A percentile compares a stretch with the other conserved stretches of the same genome.
Evolutionary conservation across 371 early-diverging fungal genomes (phyloP).

Genomic region (Rhizopus microsporus): DNA sequence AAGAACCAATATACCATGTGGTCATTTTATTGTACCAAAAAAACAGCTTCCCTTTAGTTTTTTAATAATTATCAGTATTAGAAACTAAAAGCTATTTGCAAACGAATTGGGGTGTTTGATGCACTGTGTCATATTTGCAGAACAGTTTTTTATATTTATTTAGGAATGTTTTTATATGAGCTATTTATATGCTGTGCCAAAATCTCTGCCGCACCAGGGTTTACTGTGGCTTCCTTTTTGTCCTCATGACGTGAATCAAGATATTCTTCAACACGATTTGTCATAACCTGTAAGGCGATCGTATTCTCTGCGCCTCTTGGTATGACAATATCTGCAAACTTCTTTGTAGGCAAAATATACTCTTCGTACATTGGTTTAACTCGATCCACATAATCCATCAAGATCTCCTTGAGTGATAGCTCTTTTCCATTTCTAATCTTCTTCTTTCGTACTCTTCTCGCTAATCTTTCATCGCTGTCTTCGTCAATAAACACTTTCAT

Average conservation of each 20-base stretch:
- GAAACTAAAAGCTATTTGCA: no score
- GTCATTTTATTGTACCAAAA: no score
- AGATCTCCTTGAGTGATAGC: constrained; percentile 52
- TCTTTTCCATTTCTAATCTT: constrained; percentile 32
- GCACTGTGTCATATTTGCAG: neutral
- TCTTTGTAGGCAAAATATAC: constrained; percentile 81
- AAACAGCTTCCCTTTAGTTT: no score
- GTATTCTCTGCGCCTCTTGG: constrained; percentile 80
- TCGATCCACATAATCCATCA: constrained; percentile 71
- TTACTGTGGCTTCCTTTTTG: constrained; percentile 12
- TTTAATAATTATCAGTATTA: no score
- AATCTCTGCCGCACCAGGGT: constrained; percentile 22
- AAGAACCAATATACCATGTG: no score
- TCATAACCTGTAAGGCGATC: constrained; percentile 75
- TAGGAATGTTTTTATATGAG: constrained; percentile 41
- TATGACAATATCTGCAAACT: constrained; percentile 84
- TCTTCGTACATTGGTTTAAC: constrained; percentile 89
- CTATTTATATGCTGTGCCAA: constrained; percentile 34
- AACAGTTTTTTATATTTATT: constrained; percentile 23
- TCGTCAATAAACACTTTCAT: constrained; percentile 70
- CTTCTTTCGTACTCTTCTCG: constrained; percentile 43
- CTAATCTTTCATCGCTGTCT: constrained; percentile 65
- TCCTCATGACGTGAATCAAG: constrained; percentile 28
- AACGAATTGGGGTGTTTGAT: no score
- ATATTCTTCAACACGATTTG: constrained; percentile 62